phyloP scores from a whole-genome alignment of 1,139 yeast species.

The Sugiyamaella neomexicana region DNA sequence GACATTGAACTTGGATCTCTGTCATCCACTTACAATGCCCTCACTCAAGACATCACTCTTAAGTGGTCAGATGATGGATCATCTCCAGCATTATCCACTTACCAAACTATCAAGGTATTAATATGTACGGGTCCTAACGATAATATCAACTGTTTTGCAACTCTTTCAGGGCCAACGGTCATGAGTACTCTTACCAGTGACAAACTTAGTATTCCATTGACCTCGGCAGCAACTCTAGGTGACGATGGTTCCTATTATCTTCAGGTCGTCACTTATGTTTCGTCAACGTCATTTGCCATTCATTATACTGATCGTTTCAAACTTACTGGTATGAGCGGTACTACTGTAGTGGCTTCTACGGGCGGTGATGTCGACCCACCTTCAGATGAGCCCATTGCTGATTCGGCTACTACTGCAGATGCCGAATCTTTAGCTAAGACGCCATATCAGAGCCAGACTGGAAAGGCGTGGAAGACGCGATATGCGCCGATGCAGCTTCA shows the following conservation, averaged over 20 bases:
- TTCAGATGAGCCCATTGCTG: slow-evolving; percentile 41
- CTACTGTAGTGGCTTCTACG: slow-evolving; percentile 45
- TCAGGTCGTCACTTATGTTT: slow-evolving; percentile 57
- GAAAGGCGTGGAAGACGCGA: slow-evolving; percentile 48
- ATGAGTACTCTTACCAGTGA: slow-evolving; percentile 18
- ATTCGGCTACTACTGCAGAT: slow-evolving; percentile 37
- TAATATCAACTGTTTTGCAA: slow-evolving; percentile 37
- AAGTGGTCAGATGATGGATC: slow-evolving; percentile 62
- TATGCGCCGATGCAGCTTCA: slow-evolving; percentile 92
- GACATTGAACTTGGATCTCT: slow-evolving; percentile 60
- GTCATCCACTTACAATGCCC: slow-evolving; percentile 41
- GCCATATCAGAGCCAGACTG: slow-evolving; percentile 75
- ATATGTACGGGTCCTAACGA: slow-evolving; percentile 69
- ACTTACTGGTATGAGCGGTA: slow-evolving; percentile 70
- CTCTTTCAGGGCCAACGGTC: slow-evolving; percentile 1
- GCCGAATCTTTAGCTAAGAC: slow-evolving; percentile 48
- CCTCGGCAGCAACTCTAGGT: slow-evolving; percentile 48
- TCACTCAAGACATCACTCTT: slow-evolving; percentile 50
- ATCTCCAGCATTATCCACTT: slow-evolving; percentile 49
- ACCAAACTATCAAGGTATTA: slow-evolving; percentile 51
- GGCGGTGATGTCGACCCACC: slow-evolving; percentile 49
- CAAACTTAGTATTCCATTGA: slow-evolving; percentile 33
- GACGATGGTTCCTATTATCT: slow-evolving; percentile 67
- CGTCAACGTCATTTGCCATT: slow-evolving; percentile 49
- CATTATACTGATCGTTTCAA: slow-evolving; percentile 70